Base-by-base conservation (phyloP, 768 basidiomycete species). In the Agrocybe praecox region DNA sequence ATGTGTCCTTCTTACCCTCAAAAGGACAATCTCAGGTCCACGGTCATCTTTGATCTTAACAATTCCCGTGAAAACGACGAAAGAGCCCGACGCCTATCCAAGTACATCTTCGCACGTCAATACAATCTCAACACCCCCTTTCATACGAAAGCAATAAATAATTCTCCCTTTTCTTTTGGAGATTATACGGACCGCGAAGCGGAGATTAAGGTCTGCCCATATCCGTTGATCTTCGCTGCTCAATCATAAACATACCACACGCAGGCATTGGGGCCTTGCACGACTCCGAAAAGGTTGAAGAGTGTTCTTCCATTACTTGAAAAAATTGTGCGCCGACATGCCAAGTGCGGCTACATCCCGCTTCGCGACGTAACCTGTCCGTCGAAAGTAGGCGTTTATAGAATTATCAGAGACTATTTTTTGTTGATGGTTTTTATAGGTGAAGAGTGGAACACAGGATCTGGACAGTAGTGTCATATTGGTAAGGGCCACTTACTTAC, bases 71-170 rank as follows among this genome's bases (percentile, higher is more conserved):
- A 73, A 56, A 81, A 81, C 61, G 76, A 74, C 44, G 77, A 77
- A 36, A 69, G 83, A 36, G 80, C 82, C 0, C 80, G 89, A 40
- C 86, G 86, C 59, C 71, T 94, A 1, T 79, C 89, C 32, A 95
- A 94, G 72, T 89, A 94, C 64, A 75, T 98, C 1, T 96, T 98
- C 64, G 87, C 94, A 9, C 79, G 87, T 40, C 90, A 94, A 62
- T 93, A 87, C 64, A 81, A 82, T 0, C 66, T 97, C 1, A 66
- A 76, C 5, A 89, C 76, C 61, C 79, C 87, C 2, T 95, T 94
- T 64, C 45, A 58, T 54, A 21, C 60, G 11, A 46, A 55, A 7
- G 34, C 42, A 29, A 29, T 9, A 9, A 60, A 58, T 17, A 70
- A 62, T 32, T 70, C 65, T 43, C 58, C 65, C 0, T 73, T 72